Conservation (phyloP, 2,329 filamentous ascomycete genomes). For the Neopestalotiopsis clavispora region DNA sequence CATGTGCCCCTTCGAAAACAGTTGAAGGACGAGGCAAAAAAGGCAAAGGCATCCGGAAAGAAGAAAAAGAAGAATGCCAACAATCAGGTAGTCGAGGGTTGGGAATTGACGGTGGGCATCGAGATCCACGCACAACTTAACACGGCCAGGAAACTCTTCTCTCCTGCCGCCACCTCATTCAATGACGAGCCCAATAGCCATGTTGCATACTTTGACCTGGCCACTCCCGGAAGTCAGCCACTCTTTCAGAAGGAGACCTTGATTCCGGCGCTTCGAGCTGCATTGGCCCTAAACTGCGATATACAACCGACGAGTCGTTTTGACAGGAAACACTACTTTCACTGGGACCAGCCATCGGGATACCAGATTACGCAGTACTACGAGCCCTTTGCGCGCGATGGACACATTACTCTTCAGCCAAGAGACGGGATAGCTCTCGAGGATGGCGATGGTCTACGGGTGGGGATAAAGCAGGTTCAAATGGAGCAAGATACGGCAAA, state of each 20-base stretch:
- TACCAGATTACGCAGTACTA: slow-evolving; percentile 99
- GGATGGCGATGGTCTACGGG: slow-evolving; percentile 70
- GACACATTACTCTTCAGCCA: slow-evolving; percentile 70
- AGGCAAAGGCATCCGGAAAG: slow-evolving; percentile 47
- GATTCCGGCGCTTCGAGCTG: slow-evolving; percentile 88
- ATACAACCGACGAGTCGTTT: slow-evolving; percentile 81
- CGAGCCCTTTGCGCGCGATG: slow-evolving; percentile 71
- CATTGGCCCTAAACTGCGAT: slow-evolving; percentile 80
- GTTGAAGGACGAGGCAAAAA: slow-evolving; percentile 70
- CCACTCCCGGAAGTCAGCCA: slow-evolving; percentile 88
- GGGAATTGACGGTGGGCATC: slow-evolving; percentile 95
- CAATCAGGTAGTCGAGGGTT: slow-evolving; percentile 65
- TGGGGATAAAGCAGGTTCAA: slow-evolving; percentile 93
- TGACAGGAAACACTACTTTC: slow-evolving; percentile 98
- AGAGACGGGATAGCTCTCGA: slow-evolving; percentile 81
- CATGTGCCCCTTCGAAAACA: slow-evolving; percentile 69
- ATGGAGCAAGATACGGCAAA: slow-evolving; percentile 99
- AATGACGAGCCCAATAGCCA: slow-evolving; percentile 80
- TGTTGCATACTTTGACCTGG: slow-evolving; percentile 86
- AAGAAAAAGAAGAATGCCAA: slow-evolving; percentile 51
- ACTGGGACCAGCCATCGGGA: slow-evolving; percentile 94
- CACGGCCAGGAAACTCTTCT: slow-evolving; percentile 88
- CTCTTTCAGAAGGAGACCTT: slow-evolving; percentile 82
- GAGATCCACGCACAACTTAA: slow-evolving; percentile 98
- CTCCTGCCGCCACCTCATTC: slow-evolving; percentile 67